These are phyloP conservation scores for Coniochaeta prunicola DNA, from an alignment of 2,329 filamentous ascomycete genomes.

Conservation along the genomic window DNA sequence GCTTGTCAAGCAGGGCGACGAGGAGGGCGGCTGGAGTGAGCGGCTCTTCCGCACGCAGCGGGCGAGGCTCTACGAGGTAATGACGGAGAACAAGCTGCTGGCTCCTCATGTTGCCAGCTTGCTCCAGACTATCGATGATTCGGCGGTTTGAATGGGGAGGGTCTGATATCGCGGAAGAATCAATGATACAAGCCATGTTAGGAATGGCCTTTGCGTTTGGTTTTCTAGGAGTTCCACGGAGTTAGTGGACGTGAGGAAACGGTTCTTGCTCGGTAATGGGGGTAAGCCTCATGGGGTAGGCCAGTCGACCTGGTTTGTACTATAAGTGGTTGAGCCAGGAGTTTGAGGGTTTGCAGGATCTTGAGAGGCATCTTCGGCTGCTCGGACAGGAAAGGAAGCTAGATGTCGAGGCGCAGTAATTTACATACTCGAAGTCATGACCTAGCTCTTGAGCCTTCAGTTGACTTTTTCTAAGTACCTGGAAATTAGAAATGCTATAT, in stretches of 20 bases:
- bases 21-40: constrained; percentile 56
- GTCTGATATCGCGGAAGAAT: background rate
- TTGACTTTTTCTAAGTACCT: too few species aligned
- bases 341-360: background rate
- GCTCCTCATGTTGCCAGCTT: constrained; percentile 27
- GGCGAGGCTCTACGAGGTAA: constrained; percentile 58
- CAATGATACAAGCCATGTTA: background rate
- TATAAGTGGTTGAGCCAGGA: background rate
- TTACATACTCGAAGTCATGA: too few species aligned
- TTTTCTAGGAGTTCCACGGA: background rate
- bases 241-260: background rate
- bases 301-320: background rate
- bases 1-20: constrained; percentile 31
- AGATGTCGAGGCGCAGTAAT: too few species aligned
- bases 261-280: background rate
- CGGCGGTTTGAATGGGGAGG: background rate
- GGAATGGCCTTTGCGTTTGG: background rate
- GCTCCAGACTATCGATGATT: constrained; percentile 15
- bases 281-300: background rate
- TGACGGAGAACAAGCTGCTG: constrained; percentile 60
- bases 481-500: too few species aligned
- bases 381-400: background rate
- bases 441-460: too few species aligned
- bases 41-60: constrained; percentile 59
- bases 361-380: background rate